A percentile compares a stretch with the other conserved stretches of the same genome.
Conservation (phyloP, 225 moss, liverwort and hornwort species). For the Ulota crispa region DNA sequence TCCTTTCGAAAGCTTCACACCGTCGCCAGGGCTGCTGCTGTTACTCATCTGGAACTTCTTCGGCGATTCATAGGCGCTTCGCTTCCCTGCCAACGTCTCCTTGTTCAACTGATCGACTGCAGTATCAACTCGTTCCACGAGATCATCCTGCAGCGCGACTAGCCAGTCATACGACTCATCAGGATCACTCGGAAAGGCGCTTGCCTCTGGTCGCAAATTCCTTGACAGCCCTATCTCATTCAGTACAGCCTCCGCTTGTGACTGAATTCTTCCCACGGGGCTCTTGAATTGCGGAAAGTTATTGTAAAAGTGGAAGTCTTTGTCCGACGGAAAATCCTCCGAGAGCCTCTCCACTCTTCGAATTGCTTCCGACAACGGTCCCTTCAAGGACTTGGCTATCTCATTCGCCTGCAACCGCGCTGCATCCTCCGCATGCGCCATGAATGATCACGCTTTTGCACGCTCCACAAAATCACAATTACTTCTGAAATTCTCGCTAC, state of each 20-base stretch:
- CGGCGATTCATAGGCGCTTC: constrained; percentile 31
- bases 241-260: constrained; percentile 50
- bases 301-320: constrained; percentile 88
- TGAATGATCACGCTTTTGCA: background rate
- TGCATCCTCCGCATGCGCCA: constrained; percentile 36
- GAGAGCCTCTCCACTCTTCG: constrained; percentile 47
- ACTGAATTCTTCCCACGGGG: constrained; percentile 54
- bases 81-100: constrained; percentile 51
- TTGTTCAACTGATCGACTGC: constrained; percentile 66
- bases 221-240: constrained; percentile 53
- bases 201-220: constrained; percentile 41
- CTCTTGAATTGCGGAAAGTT: constrained; percentile 76
- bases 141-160: constrained; percentile 81
- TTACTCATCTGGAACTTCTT: constrained; percentile 22
- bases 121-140: constrained; percentile 77
- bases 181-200: constrained; percentile 56
- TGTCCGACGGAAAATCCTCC: constrained; percentile 57
- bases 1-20: constrained; percentile 55
- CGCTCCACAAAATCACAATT: background rate
- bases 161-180: constrained; percentile 93
- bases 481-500: background rate
- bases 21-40: constrained; percentile 29
- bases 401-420: constrained; percentile 43
- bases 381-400: constrained; percentile 46
- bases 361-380: constrained; percentile 45